A percentile compares a stretch with the other conserved stretches of the same genome.
Conservation (phyloP, 352 stramenopile genomes). For the Lagenidium sp. region DNA sequence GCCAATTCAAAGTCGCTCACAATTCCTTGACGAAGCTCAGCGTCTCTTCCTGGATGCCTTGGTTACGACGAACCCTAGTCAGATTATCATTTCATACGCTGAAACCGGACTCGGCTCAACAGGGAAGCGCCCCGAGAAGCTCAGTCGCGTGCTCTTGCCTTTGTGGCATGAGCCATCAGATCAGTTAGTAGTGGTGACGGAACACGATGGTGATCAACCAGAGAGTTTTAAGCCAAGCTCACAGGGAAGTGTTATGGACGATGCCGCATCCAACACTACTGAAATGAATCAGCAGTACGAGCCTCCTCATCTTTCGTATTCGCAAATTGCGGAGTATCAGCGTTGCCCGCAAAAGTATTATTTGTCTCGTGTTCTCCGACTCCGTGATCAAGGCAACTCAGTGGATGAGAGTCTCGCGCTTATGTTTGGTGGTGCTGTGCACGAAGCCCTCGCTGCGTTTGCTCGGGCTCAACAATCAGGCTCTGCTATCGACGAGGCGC, state of each 20-base stretch:
- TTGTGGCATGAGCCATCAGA: slow-evolving; percentile 4
- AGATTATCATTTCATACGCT: slow-evolving; percentile 49
- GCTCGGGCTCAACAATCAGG: slow-evolving; percentile 6
- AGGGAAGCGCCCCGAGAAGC: slow-evolving; percentile 19
- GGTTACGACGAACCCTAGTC: slow-evolving; percentile 5
- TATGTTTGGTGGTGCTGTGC: slow-evolving; percentile 64
- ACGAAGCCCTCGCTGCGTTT: slow-evolving; percentile 63
- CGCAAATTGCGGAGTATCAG: slow-evolving; percentile 72
- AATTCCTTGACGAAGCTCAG: slow-evolving; percentile 40
- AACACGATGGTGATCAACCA: no score
- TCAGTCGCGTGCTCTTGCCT: slow-evolving; percentile 22
- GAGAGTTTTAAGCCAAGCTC: neutral
- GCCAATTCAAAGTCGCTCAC: slow-evolving; percentile 42
- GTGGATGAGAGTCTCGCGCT: slow-evolving; percentile 39
- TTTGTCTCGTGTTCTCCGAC: slow-evolving; percentile 31
- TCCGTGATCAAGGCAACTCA: slow-evolving; percentile 27
- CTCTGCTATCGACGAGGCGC: neutral
- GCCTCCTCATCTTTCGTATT: slow-evolving; percentile 65
- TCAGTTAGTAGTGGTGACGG: no score
- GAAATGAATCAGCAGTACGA: slow-evolving; percentile 17
- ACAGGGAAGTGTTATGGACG: no score
- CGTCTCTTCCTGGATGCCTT: slow-evolving; percentile 38
- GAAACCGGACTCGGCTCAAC: slow-evolving; percentile 7
- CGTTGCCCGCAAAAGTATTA: slow-evolving; percentile 79
- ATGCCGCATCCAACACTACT: no score